These are phyloP conservation scores for Smallanthus sonchifolius DNA, from an alignment of 129 eudicot genomes.

Conservation along the genomic window DNA sequence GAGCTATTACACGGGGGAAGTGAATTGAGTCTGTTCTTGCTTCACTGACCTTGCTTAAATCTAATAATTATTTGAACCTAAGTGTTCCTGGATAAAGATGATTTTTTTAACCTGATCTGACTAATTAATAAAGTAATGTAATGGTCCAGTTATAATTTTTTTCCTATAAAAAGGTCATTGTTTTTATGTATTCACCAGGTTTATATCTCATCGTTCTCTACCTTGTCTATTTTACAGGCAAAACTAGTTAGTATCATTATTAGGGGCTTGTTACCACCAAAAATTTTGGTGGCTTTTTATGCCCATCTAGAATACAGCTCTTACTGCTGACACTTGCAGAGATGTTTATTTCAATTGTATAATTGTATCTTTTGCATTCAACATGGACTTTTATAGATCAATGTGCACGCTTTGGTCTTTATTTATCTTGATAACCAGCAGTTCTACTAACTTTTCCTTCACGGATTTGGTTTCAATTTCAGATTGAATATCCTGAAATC, in stretches of 20 bases:
- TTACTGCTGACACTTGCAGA: background rate
- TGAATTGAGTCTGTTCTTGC: no score
- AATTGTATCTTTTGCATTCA: background rate
- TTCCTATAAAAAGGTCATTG: background rate
- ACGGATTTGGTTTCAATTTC: constrained; percentile 8
- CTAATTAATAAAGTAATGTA: background rate
- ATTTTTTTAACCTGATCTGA: background rate
- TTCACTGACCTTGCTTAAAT: no score
- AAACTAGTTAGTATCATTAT: background rate
- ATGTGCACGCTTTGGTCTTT: background rate
- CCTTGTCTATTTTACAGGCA: background rate
- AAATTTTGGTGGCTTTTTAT: background rate
- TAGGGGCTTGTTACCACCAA: background rate
- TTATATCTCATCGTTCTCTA: background rate
- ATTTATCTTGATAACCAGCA: background rate
- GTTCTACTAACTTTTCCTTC: background rate
- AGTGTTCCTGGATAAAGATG: no score
- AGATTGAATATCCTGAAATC: constrained; percentile 97
- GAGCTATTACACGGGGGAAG: background rate
- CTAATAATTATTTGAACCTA: no score
- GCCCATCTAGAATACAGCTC: background rate
- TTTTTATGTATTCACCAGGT: background rate
- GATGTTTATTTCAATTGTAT: background rate
- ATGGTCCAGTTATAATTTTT: background rate
- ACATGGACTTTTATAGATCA: background rate